Conservation (phyloP, 2,329 filamentous ascomycete species). For the Niveomyces coronatus region DNA sequence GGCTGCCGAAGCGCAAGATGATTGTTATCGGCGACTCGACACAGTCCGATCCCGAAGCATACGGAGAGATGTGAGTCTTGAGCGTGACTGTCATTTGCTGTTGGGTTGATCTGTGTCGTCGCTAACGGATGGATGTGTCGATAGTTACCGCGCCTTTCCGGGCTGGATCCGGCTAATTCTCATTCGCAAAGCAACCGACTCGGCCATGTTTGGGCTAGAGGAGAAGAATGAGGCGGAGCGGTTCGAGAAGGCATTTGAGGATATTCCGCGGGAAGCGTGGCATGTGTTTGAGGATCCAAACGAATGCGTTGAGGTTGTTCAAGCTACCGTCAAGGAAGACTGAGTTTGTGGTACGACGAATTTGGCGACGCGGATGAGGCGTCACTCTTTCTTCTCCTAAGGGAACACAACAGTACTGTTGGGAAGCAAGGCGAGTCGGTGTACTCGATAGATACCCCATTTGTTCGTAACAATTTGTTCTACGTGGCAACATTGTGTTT, state of each 20-base stretch:
- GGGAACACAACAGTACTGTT: no score
- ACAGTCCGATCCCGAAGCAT: slow-evolving; percentile 83
- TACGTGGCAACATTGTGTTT: no score
- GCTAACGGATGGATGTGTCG: slow-evolving; percentile 10
- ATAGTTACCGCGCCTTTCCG: slow-evolving; percentile 50
- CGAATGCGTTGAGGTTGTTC: slow-evolving; percentile 40
- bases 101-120: not conserved
- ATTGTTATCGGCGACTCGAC: slow-evolving; percentile 86
- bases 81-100: not conserved
- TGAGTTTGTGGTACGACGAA: not conserved
- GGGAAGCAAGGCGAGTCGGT: no score
- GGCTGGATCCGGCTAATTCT: slow-evolving; percentile 76
- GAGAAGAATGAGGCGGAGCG: slow-evolving; percentile 63
- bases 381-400: slow-evolving; percentile 1
- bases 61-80: slow-evolving; percentile 60
- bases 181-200: slow-evolving; percentile 73
- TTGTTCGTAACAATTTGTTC: no score
- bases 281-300: slow-evolving; percentile 69
- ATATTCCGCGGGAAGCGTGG: slow-evolving; percentile 62
- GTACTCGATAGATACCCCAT: no score
- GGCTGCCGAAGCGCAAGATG: slow-evolving; percentile 70
- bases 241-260: slow-evolving; percentile 76
- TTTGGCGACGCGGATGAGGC: not conserved
- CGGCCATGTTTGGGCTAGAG: slow-evolving; percentile 57
- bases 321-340: slow-evolving; percentile 3